phyloP scores from a whole-genome alignment of 164 flowering plant species.

The Stephania cephalantha region DNA sequence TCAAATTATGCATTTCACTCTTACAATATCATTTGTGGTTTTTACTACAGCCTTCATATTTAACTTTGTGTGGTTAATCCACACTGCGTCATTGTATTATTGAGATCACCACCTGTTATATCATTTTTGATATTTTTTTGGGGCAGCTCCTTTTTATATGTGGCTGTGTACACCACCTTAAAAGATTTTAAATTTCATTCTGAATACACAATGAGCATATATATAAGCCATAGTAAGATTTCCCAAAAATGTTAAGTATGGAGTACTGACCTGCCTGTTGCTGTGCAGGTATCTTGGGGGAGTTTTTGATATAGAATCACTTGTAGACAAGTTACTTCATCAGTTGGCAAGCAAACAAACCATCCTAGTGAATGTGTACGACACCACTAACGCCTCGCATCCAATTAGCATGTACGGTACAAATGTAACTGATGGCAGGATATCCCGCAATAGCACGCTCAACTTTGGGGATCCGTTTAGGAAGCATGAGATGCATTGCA shows the following conservation, averaged over 20 bases:
- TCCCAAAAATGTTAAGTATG: neutral
- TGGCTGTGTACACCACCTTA: too few species aligned
- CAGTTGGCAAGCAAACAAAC: conserved; percentile 95
- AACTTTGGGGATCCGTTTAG: conserved; percentile 92
- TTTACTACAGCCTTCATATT: too few species aligned
- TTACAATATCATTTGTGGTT: too few species aligned
- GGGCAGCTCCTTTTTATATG: too few species aligned
- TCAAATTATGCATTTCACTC: neutral
- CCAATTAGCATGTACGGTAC: conserved; percentile 91
- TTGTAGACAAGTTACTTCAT: conserved; percentile 88
- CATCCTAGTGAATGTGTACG: conserved; percentile 83
- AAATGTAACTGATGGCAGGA: conserved; percentile 34
- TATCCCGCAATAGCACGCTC: conserved; percentile 52
- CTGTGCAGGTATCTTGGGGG: conserved; percentile 86
- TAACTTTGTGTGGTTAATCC: too few species aligned
- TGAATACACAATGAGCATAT: neutral
- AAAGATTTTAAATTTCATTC: too few species aligned
- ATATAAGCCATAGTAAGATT: neutral
- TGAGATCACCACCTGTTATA: too few species aligned
- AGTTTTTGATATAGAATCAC: conserved; percentile 76
- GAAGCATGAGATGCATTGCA: conserved; percentile 96
- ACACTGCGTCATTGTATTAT: too few species aligned
- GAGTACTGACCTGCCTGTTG: neutral
- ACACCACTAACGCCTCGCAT: conserved; percentile 58
- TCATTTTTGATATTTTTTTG: too few species aligned